Evolutionary conservation across 2,329 filamentous ascomycete species (phyloP).

Genomic region (Neurospora sp.): DNA sequence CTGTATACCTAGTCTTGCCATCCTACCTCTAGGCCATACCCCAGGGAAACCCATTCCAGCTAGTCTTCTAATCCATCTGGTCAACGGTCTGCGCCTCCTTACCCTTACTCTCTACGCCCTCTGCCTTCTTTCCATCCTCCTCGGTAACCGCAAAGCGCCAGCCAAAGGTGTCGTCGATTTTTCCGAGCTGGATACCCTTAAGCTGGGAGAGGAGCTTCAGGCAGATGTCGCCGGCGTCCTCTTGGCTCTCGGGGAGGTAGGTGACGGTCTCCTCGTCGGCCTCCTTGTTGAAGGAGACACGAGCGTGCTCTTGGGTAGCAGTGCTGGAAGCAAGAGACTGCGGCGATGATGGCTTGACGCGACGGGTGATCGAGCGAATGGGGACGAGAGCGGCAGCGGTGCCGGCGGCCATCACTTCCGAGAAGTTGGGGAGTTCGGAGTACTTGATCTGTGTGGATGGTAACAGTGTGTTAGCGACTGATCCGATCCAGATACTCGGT

Average conservation of each 20-base stretch:
- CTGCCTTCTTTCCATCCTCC: slow-evolving; percentile 34
- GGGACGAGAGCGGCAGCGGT: slow-evolving; percentile 88
- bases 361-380: slow-evolving; percentile 80
- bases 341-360: slow-evolving; percentile 26
- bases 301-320: slow-evolving; percentile 24
- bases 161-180: slow-evolving; percentile 63
- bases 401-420: slow-evolving; percentile 82
- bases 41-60: background rate
- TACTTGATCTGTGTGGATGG: slow-evolving; percentile 34
- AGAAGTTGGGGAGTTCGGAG: slow-evolving; percentile 51
- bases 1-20: background rate
- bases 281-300: slow-evolving; percentile 24
- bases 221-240: slow-evolving; percentile 66
- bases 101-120: slow-evolving; percentile 15
- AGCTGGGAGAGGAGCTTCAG: slow-evolving; percentile 64
- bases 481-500: background rate
- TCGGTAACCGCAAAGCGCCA: slow-evolving; percentile 51
- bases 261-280: slow-evolving; percentile 39
- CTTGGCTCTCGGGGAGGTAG: slow-evolving; percentile 44
- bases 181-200: slow-evolving; percentile 79
- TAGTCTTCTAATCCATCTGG: slow-evolving; percentile 25
- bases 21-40: background rate
- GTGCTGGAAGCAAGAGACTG: slow-evolving; percentile 27
- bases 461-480: background rate
- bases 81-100: slow-evolving; percentile 22